A percentile compares a stretch with the other conserved stretches of the same genome.
Conservation (phyloP, 2,329 filamentous ascomycete genomes). For the Colletotrichum sp. region DNA sequence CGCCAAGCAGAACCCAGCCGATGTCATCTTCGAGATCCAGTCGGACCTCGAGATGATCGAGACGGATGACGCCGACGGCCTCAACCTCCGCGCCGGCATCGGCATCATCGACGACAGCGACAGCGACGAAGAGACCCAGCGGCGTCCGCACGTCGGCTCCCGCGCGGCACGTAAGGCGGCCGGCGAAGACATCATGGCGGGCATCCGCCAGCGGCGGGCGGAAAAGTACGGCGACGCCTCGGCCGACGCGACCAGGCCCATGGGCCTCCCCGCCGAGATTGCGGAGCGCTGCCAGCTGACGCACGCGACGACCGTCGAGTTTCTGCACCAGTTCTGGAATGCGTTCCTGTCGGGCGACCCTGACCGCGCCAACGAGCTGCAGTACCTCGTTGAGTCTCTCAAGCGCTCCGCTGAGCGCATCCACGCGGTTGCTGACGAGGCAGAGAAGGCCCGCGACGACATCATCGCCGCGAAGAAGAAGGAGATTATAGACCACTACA, state of each 20-base stretch:
- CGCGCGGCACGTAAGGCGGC: constrained; percentile 68
- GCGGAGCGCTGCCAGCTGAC: constrained; percentile 69
- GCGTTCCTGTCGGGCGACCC: constrained; percentile 89
- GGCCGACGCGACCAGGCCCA: constrained; percentile 2
- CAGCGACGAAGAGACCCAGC: constrained; percentile 64
- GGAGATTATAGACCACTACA: constrained; percentile 73
- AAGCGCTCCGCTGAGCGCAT: constrained; percentile 79
- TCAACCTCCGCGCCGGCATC: constrained; percentile 68
- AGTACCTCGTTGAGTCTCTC: constrained; percentile 82
- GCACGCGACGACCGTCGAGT: constrained; percentile 92
- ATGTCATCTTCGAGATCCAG: constrained; percentile 70
- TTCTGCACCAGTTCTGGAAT: constrained; percentile 96
- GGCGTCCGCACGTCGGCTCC: constrained; percentile 67
- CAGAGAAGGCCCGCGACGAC: constrained; percentile 75
- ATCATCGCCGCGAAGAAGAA: constrained; percentile 70
- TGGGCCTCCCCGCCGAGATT: constrained; percentile 59
- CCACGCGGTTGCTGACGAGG: constrained; percentile 78
- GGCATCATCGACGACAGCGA: constrained; percentile 75
- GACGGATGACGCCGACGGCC: constrained; percentile 51
- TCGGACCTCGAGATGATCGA: constrained; percentile 63
- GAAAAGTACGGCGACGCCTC: constrained; percentile 60
- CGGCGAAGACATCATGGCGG: constrained; percentile 69
- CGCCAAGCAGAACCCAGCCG: constrained; percentile 70
- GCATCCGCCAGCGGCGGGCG: constrained; percentile 65
- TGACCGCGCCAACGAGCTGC: constrained; percentile 79